Evolutionary conservation across 108 stramenopile species (phyloP).

Genomic region (Schizochytrium sp.): DNA sequence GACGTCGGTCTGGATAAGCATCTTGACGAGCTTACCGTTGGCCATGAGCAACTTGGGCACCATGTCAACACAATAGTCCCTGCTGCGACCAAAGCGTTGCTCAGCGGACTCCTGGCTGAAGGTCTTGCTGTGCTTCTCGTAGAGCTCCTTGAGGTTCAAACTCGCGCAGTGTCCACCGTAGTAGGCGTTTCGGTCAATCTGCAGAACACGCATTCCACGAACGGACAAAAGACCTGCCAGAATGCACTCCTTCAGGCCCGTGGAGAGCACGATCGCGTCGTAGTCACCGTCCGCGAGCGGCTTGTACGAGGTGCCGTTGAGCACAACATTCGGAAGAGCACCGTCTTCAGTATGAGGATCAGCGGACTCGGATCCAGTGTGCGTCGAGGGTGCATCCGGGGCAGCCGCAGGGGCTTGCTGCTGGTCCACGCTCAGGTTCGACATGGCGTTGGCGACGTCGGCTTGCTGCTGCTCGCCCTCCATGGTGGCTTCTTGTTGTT

Average conservation of each 20-base stretch:
- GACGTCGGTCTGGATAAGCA: conserved; percentile 97
- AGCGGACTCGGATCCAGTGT: background rate
- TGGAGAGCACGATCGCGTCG: conserved; percentile 98
- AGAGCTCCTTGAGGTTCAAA: conserved; percentile 90
- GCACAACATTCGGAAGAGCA: conserved; percentile 17
- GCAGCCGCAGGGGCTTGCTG: background rate
- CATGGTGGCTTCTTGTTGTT: background rate
- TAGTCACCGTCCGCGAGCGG: conserved; percentile 98
- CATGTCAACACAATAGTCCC: conserved; percentile 98
- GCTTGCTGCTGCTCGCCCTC: background rate
- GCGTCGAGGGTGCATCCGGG: background rate
- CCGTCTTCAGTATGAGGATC: background rate
- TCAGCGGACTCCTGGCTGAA: conserved; percentile 34
- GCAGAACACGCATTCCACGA: conserved; percentile 89
- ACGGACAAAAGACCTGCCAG: conserved; percentile 93
- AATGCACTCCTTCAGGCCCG: conserved; percentile 98
- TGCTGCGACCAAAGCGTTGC: conserved; percentile 82
- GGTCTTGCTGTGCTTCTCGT: conserved; percentile 91
- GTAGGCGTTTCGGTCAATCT: conserved; percentile 96
- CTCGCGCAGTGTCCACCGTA: conserved; percentile 98
- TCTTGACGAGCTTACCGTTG: conserved; percentile 97
- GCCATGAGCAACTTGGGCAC: conserved; percentile 99
- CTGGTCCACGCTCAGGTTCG: conserved; percentile 22
- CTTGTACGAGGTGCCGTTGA: conserved; percentile 82
- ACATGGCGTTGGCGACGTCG: background rate